phyloP scores from a whole-genome alignment of 164 flowering plant species.

The Akebia trifoliata region DNA sequence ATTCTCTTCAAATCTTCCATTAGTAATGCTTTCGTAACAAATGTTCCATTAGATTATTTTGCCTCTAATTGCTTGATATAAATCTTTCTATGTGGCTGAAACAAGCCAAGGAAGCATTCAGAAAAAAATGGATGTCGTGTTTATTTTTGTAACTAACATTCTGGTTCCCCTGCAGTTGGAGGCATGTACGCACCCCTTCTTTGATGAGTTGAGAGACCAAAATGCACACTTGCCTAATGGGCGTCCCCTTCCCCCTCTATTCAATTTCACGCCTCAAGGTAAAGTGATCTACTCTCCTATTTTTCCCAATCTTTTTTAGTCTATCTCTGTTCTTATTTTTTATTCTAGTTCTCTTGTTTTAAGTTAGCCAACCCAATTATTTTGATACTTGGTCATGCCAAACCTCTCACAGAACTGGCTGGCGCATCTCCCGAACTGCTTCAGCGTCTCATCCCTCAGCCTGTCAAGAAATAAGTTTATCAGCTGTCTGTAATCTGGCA shows the following conservation, averaged over 20 bases:
- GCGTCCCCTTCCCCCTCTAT: constrained; percentile 67
- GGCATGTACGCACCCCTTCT: constrained; percentile 90
- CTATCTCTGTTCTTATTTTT: neutral
- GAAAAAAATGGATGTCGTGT: neutral
- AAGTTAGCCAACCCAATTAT: neutral
- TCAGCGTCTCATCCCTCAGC: constrained; percentile 67
- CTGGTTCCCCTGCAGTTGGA: constrained; percentile 51
- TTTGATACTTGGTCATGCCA: neutral
- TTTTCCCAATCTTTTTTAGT: neutral
- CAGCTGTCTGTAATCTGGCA: neutral
- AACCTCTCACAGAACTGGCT: constrained; percentile 46
- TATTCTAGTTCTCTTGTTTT: neutral
- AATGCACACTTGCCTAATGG: constrained; percentile 72
- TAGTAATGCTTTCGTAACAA: no score
- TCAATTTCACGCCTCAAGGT: constrained; percentile 92
- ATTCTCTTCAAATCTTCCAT: no score
- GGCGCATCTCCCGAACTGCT: constrained; percentile 56
- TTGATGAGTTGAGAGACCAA: constrained; percentile 80
- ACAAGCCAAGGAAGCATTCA: no score
- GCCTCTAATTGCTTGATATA: no score
- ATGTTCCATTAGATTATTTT: no score
- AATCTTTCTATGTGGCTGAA: no score
- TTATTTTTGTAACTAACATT: neutral
- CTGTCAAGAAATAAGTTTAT: constrained; percentile 33
- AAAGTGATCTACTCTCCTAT: neutral